Evolutionary conservation across 1,139 yeast species (phyloP).

Genomic region (Candida smagusa): DNA sequence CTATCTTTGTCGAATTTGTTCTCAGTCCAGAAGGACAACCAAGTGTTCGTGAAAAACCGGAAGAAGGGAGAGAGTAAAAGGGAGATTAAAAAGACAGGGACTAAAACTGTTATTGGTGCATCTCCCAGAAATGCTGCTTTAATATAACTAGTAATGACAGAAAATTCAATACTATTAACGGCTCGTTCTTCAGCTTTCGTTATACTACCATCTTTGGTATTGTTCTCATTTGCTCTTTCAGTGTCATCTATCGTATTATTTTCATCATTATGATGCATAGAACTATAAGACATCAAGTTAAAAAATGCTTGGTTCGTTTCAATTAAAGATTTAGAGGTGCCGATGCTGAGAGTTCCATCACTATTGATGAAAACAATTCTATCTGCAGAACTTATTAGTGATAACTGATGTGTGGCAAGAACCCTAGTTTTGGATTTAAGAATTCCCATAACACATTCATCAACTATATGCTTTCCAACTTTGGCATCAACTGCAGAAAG

Average conservation of each 20-base stretch:
- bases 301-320: constrained; percentile 17
- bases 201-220: constrained; percentile 30
- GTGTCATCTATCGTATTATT: constrained; percentile 21
- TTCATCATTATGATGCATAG: constrained; percentile 3
- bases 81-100: constrained; percentile 10
- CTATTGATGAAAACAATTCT: constrained; percentile 15
- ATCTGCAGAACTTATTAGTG: constrained; percentile 15
- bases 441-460: constrained; percentile 12
- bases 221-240: constrained; percentile 12
- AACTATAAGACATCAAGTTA: constrained; percentile 1
- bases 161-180: constrained; percentile 12
- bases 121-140: constrained; percentile 10
- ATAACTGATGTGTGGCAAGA: constrained; percentile 19
- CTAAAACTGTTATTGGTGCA: constrained; percentile 12
- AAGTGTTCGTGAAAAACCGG: constrained; percentile 37
- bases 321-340: constrained; percentile 10
- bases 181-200: constrained; percentile 21
- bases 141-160: constrained; percentile 13
- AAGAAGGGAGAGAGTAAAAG: constrained; percentile 24
- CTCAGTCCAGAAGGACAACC: constrained; percentile 39
- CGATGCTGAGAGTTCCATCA: constrained; percentile 15
- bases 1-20: constrained; percentile 33
- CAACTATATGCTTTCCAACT: constrained; percentile 17
- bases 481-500: constrained; percentile 17
- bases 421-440: constrained; percentile 14